These are phyloP conservation scores for Penicillium sp. DNA, from an alignment of 2,329 filamentous ascomycete species.

Conservation along the genomic window DNA sequence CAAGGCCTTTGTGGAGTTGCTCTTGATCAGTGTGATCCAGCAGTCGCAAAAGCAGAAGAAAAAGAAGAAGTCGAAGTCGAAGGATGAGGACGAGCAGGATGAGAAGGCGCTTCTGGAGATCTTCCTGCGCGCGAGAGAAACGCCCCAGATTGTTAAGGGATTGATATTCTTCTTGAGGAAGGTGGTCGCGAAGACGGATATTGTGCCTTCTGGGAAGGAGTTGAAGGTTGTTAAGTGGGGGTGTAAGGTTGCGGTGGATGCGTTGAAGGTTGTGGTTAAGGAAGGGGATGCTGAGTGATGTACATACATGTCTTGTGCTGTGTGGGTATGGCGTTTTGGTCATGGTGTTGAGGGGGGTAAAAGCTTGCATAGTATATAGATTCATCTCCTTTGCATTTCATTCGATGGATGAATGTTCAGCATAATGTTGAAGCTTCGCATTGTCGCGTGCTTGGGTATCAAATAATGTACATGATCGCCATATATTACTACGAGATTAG, in stretches of 20 bases:
- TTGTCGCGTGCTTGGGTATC: too few species aligned
- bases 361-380: too few species aligned
- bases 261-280: slow-evolving; percentile 33
- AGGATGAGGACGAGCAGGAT: slow-evolving; percentile 35
- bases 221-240: slow-evolving; percentile 44
- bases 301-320: too few species aligned
- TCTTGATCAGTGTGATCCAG: slow-evolving; percentile 67
- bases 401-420: too few species aligned
- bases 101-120: slow-evolving; percentile 55
- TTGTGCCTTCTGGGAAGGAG: slow-evolving; percentile 44
- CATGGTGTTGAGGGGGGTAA: too few species aligned
- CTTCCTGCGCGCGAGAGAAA: slow-evolving; percentile 56
- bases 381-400: too few species aligned
- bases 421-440: too few species aligned
- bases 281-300: too few species aligned
- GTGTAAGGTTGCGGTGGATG: slow-evolving; percentile 35
- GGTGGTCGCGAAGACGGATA: slow-evolving; percentile 59
- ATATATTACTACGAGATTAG: too few species aligned
- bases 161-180: slow-evolving; percentile 73
- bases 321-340: too few species aligned
- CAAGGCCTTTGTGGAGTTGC: slow-evolving; percentile 66
- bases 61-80: slow-evolving; percentile 16
- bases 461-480: too few species aligned
- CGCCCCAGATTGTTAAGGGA: slow-evolving; percentile 61
- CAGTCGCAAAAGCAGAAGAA: slow-evolving; percentile 48